phyloP scores from a whole-genome alignment of 495 filamentous ascomycete species.

The Astrothelium macrocarpum region DNA sequence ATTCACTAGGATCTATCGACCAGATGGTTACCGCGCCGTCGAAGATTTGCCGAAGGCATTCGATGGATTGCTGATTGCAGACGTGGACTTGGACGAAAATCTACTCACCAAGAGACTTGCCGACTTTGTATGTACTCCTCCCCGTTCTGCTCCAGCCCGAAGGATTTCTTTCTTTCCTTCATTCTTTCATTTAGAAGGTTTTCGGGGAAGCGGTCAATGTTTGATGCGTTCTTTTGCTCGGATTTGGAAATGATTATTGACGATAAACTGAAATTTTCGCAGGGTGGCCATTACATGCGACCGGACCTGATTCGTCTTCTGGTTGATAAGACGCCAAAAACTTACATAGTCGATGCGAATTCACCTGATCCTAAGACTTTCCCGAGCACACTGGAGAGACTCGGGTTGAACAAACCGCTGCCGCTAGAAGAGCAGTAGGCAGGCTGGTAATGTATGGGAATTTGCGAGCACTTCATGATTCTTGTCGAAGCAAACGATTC shows the following conservation, averaged over 20 bases:
- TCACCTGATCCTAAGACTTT: not conserved
- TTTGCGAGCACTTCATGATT: not conserved
- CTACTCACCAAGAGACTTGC: not conserved
- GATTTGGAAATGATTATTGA: not conserved
- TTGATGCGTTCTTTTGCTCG: not conserved
- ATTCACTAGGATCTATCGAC: not conserved
- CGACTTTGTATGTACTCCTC: not conserved
- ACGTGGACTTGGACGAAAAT: conserved; percentile 1
- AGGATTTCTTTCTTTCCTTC: not conserved
- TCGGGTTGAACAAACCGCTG: not conserved
- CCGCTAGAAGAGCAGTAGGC: not conserved
- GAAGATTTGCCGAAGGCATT: not conserved
- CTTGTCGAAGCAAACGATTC: not conserved
- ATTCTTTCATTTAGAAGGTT: not conserved
- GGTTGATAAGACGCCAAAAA: conserved; percentile 1
- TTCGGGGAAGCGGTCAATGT: not conserved
- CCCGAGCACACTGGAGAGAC: conserved; percentile 1
- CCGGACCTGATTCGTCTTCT: not conserved
- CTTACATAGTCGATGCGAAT: not conserved
- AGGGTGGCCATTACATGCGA: conserved; percentile 6
- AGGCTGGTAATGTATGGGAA: not conserved
- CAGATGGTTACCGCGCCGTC: not conserved
- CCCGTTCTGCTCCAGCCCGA: not conserved
- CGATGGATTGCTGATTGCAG: not conserved
- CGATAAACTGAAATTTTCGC: not conserved